A percentile compares a stretch with the other conserved stretches of the same genome.
Evolutionary conservation across 768 basidiomycete species (phyloP).

Genomic region (Tulasnella sp.): DNA sequence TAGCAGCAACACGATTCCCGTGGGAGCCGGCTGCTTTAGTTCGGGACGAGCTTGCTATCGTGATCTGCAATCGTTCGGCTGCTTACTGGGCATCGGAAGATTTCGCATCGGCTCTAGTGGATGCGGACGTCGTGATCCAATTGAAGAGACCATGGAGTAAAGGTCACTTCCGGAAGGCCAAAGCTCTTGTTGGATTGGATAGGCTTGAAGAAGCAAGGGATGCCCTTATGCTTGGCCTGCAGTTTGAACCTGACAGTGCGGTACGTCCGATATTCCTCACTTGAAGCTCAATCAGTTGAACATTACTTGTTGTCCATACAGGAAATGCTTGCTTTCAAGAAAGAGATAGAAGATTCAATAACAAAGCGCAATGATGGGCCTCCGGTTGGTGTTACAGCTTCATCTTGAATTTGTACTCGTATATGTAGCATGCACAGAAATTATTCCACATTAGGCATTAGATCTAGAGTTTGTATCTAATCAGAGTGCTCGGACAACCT

Average conservation of each 20-base stretch:
- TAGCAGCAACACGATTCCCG: constrained; percentile 69
- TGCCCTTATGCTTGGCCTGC: constrained; percentile 66
- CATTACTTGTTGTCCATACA: not conserved
- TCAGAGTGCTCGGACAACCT: too few species aligned
- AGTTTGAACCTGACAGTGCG: constrained; percentile 61
- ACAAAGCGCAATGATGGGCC: not conserved
- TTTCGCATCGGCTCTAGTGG: constrained; percentile 62
- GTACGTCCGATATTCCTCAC: constrained; percentile 28
- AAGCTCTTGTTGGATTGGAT: constrained; percentile 66
- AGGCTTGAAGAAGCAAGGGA: constrained; percentile 63
- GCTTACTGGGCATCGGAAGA: constrained; percentile 69
- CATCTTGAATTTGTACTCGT: too few species aligned
- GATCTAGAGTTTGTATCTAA: too few species aligned
- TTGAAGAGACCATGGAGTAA: constrained; percentile 86
- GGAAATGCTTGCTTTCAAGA: constrained; percentile 16
- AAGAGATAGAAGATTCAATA: constrained; percentile 16
- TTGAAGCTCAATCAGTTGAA: not conserved
- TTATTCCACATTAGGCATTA: too few species aligned
- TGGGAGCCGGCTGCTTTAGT: constrained; percentile 78
- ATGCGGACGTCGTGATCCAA: constrained; percentile 81
- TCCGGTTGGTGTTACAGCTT: too few species aligned
- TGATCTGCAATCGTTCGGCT: constrained; percentile 84
- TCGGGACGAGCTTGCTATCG: constrained; percentile 81
- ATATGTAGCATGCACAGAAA: too few species aligned
- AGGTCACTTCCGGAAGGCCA: constrained; percentile 89